These are phyloP conservation scores for Aquilaria agallochum DNA, from an alignment of 441 rosid species.

Conservation along the genomic window DNA sequence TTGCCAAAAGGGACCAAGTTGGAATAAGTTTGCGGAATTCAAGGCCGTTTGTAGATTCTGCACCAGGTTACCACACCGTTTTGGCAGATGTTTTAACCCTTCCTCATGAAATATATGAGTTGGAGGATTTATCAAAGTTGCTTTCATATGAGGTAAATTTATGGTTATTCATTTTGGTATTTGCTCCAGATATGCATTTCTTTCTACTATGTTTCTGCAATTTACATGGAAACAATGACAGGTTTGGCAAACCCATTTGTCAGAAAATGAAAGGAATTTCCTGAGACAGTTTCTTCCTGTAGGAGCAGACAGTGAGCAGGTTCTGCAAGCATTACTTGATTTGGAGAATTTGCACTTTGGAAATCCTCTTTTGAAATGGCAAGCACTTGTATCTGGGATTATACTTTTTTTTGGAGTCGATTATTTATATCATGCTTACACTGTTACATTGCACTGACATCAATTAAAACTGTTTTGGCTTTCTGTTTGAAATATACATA, in stretches of 20 bases:
- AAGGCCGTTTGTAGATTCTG: conserved; percentile 48
- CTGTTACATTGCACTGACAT: too few relatives aligned
- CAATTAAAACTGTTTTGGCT: too few relatives aligned
- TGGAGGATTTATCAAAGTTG: conserved; percentile 59
- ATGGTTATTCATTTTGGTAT: conserved; percentile 1
- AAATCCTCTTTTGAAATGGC: conserved; percentile 79
- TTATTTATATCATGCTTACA: too few relatives aligned
- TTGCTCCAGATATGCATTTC: conserved; percentile 10
- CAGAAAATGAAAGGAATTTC: conserved; percentile 64
- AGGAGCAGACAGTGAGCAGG: conserved; percentile 54
- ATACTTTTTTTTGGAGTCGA: too few relatives aligned
- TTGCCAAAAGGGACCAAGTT: conserved; percentile 87
- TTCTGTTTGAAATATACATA: too few relatives aligned
- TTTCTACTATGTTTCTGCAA: conserved; percentile 9
- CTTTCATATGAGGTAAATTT: conserved; percentile 70
- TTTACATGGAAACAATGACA: conserved; percentile 24
- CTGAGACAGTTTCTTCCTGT: conserved; percentile 81
- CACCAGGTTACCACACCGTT: conserved; percentile 31
- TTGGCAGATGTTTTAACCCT: conserved; percentile 69
- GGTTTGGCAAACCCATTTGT: conserved; percentile 75
- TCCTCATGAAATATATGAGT: conserved; percentile 68
- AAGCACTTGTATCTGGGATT: conserved; percentile 25
- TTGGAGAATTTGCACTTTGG: conserved; percentile 90
- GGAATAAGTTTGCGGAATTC: conserved; percentile 65
- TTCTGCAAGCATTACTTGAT: conserved; percentile 57